Evolutionary conservation across 1,139 yeast species (phyloP).

Genomic region (Saccharomyces hybrid): DNA sequence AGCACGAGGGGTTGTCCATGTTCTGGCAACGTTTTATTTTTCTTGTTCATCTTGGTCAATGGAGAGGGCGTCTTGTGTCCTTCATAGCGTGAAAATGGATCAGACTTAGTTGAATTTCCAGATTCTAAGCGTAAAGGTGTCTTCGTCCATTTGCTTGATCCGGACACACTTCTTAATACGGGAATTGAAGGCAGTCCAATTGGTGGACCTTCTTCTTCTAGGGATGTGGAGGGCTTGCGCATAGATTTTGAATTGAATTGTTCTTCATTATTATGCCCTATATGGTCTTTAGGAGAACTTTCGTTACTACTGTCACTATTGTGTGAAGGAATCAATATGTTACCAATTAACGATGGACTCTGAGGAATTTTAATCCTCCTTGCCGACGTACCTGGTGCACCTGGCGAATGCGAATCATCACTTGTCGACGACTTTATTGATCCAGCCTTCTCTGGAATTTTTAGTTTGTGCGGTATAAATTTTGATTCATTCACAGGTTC

Average conservation of each 20-base stretch:
- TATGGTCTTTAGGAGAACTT: neutral
- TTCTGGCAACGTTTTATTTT: neutral
- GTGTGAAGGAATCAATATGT: slow-evolving; percentile 6
- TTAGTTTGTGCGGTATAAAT: slow-evolving; percentile 8
- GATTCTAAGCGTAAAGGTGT: slow-evolving; percentile 4
- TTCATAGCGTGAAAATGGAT: neutral
- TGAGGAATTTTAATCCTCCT: neutral
- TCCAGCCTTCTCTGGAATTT: slow-evolving; percentile 8
- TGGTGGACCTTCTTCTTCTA: neutral
- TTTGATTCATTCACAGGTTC: neutral
- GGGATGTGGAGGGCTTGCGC: neutral
- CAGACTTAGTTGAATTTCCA: slow-evolving; percentile 1
- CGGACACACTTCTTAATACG: slow-evolving; percentile 8
- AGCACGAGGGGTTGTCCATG: neutral
- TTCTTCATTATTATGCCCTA: neutral
- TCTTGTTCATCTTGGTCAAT: neutral
- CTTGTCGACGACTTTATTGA: slow-evolving; percentile 7
- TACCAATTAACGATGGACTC: slow-evolving; percentile 13
- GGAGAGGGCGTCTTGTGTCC: neutral
- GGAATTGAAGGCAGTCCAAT: slow-evolving; percentile 5
- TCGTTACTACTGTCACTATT: neutral
- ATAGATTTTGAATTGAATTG: neutral
- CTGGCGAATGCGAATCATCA: neutral
- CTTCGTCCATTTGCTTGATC: slow-evolving; percentile 10
- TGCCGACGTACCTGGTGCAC: neutral